Evolutionary conservation across 2,329 filamentous ascomycete genomes (phyloP), one percentile per base, ranked within the genome.

Genomic region (Alternaria incomplexa): DNA sequence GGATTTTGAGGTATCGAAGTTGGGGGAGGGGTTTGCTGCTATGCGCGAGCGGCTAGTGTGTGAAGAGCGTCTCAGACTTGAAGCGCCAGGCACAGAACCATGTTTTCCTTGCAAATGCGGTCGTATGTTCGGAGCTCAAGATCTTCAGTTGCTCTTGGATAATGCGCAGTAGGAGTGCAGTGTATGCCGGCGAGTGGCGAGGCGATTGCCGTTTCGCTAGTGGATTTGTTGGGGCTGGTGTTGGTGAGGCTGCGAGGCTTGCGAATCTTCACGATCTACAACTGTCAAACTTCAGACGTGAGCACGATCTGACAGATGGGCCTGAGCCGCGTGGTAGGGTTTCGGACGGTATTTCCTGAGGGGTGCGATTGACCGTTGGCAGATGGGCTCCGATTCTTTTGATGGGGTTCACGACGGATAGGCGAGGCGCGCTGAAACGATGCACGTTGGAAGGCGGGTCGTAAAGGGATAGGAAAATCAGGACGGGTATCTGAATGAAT

Each of bases 31-130:
- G 70, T 60, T 66, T 56, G 64, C 63, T 62, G 65, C 71, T 72
- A 78, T 77, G 75, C 73, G 66, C 67, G 66, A 62, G 69, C 70
- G 71, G 68, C 71, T 68, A 70, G 63, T 75, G 77, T 79, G 67
- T 74, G 76, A 79, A 72, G 73, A 74, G 70, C 73, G 77, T 80
- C 75, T 80, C 77, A 80, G 73, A 76, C 70, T 70, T 78, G 77
- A 75, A 78, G 75, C 76, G 76, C 69, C 67, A 78, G 74, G 74
- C 76, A 75, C 67, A 69, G 61, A 75, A 78, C 52, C 77, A 79
- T 80, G 70, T 71, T 76, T 68, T 68, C 57, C 64, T 68, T 59
- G 69, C 56, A 63, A 58, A 44, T 63, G 59, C 67, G 62, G 67
- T 66, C 56, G 59, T 57, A 46, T 64, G 58, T 61, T 66, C 61